Conservation (phyloP, 169 alveolate species). For the Plasmodium gonderi region DNA sequence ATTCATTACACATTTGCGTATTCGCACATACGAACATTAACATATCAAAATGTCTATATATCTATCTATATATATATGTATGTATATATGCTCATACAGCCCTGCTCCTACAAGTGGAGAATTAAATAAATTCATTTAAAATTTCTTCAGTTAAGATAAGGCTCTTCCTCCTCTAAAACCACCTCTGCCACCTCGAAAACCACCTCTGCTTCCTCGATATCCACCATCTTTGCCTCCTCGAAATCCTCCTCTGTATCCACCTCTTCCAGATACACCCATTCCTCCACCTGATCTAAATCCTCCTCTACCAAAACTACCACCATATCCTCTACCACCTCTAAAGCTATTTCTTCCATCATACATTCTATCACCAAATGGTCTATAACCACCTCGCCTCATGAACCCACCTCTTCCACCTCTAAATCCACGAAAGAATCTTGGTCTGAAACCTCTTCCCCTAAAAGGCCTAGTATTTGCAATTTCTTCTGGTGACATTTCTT, state of each 20-base stretch:
- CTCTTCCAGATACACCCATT: conserved; percentile 72
- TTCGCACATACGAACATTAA: not conserved
- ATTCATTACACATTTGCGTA: no score
- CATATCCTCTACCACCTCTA: conserved; percentile 77
- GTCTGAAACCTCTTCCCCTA: conserved; percentile 71
- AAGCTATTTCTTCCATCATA: conserved; percentile 68
- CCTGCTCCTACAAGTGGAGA: conserved; percentile 1
- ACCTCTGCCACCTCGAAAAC: conserved; percentile 74
- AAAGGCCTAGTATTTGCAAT: conserved; percentile 72
- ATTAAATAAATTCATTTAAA: conserved; percentile 5
- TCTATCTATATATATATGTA: conserved; percentile 12
- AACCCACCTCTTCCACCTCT: conserved; percentile 77
- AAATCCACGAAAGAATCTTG: conserved; percentile 69
- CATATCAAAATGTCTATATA: not conserved
- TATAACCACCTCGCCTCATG: conserved; percentile 75
- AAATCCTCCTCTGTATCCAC: conserved; percentile 78
- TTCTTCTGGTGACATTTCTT: conserved; percentile 80
- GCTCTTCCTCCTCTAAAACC: conserved; percentile 71
- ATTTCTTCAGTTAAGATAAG: conserved; percentile 18
- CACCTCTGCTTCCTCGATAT: conserved; percentile 73
- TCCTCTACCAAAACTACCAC: conserved; percentile 74
- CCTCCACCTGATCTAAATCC: conserved; percentile 70
- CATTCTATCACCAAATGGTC: conserved; percentile 67
- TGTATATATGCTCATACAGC: not conserved
- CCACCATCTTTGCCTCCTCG: conserved; percentile 77